Evolutionary conservation across 139 green algal species (phyloP), one percentile per base, ranked within the genome.

Genomic region (Chlorella sorokiniana): DNA sequence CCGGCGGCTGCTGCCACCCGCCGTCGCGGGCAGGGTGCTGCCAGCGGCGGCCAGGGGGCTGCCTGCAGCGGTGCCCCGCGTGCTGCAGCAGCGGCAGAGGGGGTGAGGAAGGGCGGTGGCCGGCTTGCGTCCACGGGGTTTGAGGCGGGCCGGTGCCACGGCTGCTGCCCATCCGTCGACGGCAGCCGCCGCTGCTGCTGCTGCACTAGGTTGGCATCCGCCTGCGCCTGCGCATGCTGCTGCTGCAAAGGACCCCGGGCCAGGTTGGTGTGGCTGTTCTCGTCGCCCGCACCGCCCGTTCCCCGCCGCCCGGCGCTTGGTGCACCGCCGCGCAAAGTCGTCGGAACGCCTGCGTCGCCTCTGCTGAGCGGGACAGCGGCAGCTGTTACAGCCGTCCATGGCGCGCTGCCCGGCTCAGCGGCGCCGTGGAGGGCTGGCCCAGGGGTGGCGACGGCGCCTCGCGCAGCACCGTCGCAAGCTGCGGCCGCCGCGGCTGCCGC

Each of bases 151-250:
- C n/a, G n/a, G n/a, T 65, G 2, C 20, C 20, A 9, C 35, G 18
- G 35, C 10, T 35, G 63, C 14, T 35, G n/a, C 31, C 48, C 37
- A 2, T 20, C 52, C 25, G 44, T 37, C 11, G 14, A 3, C 54
- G 56, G 54, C 38, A 23, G 23, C 38, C 14, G 67, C 67, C 37
- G 40, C 38, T 74, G 38, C 71, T 67, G 71, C 71, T 65, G 48
- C 71, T 51, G 71, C 48, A 37, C 51, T 76, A 44, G 16, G 6
- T 35, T 68, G 4, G 52, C 51, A 16, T 79, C 33, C 48, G 6
- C 14, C 40, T 70, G 73, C 54, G 11, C 40, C 72, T 79, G 72
- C 72, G 54, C 40, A 40, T 79, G 72, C 72, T 67, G 72, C 22
- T 48, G 70, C 42, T 40, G 29, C 68, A 1, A 3, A 41, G 40